Conservation (phyloP, 2,329 filamentous ascomycete genomes). For the Xylaria sp. region DNA sequence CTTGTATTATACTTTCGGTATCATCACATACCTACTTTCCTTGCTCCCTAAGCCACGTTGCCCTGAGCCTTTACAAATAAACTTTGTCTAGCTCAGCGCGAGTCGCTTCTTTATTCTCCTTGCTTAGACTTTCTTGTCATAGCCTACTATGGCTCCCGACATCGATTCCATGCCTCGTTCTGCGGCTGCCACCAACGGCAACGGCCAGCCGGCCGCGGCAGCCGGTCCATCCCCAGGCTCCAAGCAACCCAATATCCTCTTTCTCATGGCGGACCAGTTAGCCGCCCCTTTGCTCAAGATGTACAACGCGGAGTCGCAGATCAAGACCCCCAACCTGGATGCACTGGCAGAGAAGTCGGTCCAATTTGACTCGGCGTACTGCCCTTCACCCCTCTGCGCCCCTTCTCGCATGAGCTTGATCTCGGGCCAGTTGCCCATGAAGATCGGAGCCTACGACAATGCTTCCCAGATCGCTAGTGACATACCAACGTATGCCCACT, state of each 20-base stretch:
- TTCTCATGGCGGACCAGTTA: constrained; percentile 97
- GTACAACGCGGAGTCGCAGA: constrained; percentile 85
- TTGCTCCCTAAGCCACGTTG: not conserved
- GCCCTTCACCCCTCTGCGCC: constrained; percentile 88
- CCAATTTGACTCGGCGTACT: constrained; percentile 92
- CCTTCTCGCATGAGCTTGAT: constrained; percentile 95
- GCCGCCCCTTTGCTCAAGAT: constrained; percentile 89
- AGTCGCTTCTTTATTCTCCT: constrained; percentile 5
- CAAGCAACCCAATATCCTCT: constrained; percentile 75
- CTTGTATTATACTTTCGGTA: constrained; percentile 2
- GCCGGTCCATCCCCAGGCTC: constrained; percentile 31
- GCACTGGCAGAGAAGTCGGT: constrained; percentile 78
- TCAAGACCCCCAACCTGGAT: constrained; percentile 91
- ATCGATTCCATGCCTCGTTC: constrained; percentile 71
- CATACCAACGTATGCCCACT: constrained; percentile 89
- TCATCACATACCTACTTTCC: constrained; percentile 3
- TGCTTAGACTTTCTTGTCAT: constrained; percentile 8
- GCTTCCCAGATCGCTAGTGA: constrained; percentile 82
- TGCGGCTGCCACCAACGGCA: constrained; percentile 36
- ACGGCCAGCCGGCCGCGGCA: constrained; percentile 26
- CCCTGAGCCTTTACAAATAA: constrained; percentile 2
- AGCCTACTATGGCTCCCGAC: constrained; percentile 64
- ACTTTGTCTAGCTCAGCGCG: constrained; percentile 7
- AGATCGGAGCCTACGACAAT: constrained; percentile 91
- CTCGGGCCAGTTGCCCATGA: constrained; percentile 86